These are phyloP conservation scores for Furcasterigmium furcatum DNA, from an alignment of 2,329 filamentous ascomycete species.

Conservation along the genomic window DNA sequence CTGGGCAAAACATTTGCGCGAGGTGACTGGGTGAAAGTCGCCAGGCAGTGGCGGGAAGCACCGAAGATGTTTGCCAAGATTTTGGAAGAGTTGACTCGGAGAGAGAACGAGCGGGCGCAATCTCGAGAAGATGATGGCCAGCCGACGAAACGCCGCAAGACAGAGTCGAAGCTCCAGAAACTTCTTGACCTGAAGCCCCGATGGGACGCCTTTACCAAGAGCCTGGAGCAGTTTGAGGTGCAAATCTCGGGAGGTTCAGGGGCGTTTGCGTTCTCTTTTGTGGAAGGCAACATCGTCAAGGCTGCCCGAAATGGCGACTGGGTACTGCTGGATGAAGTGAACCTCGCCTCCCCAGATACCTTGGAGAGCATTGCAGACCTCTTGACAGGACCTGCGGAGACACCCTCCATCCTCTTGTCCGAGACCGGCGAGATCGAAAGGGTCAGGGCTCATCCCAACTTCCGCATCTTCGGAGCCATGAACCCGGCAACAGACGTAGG, in stretches of 20 bases:
- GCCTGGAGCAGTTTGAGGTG: constrained; percentile 74
- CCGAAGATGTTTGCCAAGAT: constrained; percentile 81
- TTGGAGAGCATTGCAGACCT: constrained; percentile 91
- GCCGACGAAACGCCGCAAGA: constrained; percentile 68
- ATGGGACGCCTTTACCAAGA: constrained; percentile 78
- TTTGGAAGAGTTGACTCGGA: constrained; percentile 49
- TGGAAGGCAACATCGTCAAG: constrained; percentile 94
- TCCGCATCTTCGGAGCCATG: constrained; percentile 97
- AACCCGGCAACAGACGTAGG: constrained; percentile 97
- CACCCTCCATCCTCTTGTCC: constrained; percentile 81
- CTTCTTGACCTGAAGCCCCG: constrained; percentile 56
- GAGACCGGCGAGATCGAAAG: constrained; percentile 93
- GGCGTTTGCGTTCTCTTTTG: constrained; percentile 88
- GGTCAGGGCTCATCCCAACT: constrained; percentile 84
- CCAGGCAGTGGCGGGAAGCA: constrained; percentile 84
- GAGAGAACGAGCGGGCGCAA: constrained; percentile 31
- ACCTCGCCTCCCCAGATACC: constrained; percentile 90
- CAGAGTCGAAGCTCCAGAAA: constrained; percentile 63
- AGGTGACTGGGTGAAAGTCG: constrained; percentile 82
- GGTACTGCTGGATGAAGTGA: constrained; percentile 96
- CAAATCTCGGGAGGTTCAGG: constrained; percentile 72
- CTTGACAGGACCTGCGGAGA: constrained; percentile 67
- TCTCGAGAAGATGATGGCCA: constrained; percentile 36
- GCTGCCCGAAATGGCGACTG: constrained; percentile 95
- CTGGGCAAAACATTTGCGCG: constrained; percentile 77